These are phyloP conservation scores for Colletotrichum abscissum DNA, from an alignment of 2,329 filamentous ascomycete species.

Conservation along the genomic window DNA sequence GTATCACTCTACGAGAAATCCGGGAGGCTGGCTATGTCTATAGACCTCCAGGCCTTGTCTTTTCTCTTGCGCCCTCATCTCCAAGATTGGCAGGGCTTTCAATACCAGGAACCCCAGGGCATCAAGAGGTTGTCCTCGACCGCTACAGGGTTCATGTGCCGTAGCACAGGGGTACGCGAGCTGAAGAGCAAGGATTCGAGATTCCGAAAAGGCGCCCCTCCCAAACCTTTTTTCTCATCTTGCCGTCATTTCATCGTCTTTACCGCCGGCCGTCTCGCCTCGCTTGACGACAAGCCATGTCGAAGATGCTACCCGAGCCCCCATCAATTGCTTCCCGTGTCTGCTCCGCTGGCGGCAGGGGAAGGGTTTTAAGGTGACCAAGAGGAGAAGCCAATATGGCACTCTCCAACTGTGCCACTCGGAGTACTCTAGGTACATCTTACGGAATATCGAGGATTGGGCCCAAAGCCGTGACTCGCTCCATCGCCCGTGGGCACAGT, in stretches of 20 bases:
- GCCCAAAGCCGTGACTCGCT: neutral
- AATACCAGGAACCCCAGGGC: slow-evolving; percentile 5
- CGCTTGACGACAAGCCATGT: slow-evolving; percentile 25
- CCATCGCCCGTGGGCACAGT: neutral
- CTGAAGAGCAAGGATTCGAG: slow-evolving; percentile 25
- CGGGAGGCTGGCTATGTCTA: slow-evolving; percentile 6
- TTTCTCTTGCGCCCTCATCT: neutral
- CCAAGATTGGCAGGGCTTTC: neutral
- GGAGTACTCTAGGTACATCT: slow-evolving; percentile 1
- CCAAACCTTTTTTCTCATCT: slow-evolving; percentile 7
- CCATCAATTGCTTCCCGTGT: neutral
- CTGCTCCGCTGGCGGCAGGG: neutral
- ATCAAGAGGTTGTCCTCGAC: slow-evolving; percentile 9
- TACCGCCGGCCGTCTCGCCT: slow-evolving; percentile 15
- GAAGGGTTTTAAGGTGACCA: neutral
- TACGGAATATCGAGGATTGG: neutral
- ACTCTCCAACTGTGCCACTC: slow-evolving; percentile 7
- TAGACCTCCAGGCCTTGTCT: neutral
- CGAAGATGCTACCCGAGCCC: neutral
- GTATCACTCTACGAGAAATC: neutral
- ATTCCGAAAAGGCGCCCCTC: neutral
- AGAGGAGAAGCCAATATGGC: neutral
- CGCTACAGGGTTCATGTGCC: slow-evolving; percentile 5
- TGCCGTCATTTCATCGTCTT: slow-evolving; percentile 7
- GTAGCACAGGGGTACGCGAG: slow-evolving; percentile 12